Base-by-base conservation (phyloP, 768 basidiomycete genomes). In the Gyrodon lividus region DNA sequence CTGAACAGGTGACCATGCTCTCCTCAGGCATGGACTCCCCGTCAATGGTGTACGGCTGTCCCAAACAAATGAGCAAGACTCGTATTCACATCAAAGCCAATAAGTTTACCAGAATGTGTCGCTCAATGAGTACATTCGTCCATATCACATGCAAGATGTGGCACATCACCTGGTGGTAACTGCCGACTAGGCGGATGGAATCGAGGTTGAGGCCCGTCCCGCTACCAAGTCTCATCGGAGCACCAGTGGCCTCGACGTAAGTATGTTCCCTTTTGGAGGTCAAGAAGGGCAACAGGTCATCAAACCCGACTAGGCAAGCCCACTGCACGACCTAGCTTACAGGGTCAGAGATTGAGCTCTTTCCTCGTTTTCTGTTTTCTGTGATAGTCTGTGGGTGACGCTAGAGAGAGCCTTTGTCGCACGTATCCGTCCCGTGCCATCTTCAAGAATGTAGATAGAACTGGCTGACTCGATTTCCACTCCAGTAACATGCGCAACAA, bases 401-500 rank as follows among this genome's bases (percentile, higher is more conserved):
- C 43, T 53, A 7, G 5, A 9, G 23, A 57, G 17, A 0, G 13
- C n/a, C 19, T 52, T 57, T 0, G 41, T 19, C 19, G 51, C 67
- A 16, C 4, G 6, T 23, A 69, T 61, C 4, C 38, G 57, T 16
- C 68, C 69, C 24, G 70, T 72, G 4, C 77, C 77, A 50, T 78
- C 77, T 43, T 74, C 73, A 16, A 76, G 59, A 7, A 4, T 0
- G 17, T 58, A 73, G 5, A 2, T 6, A 30, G 45, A 48, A 10
- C 20, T 41, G 38, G 57, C 48, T 42, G 37, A 1, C 10, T 22
- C 19, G 22, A 22, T 51, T 14, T 45, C 67, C 3, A 68, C 61
- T 2, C 60, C 54, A 35, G 62, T 51, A 10, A 72, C 62, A 55
- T 73, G 70, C 1, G 81, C 82, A 23, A 83, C 82, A 56, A 83